Evolutionary conservation across 2,329 filamentous ascomycete species (phyloP).

Genomic region (Aspergillus spinulosporus): DNA sequence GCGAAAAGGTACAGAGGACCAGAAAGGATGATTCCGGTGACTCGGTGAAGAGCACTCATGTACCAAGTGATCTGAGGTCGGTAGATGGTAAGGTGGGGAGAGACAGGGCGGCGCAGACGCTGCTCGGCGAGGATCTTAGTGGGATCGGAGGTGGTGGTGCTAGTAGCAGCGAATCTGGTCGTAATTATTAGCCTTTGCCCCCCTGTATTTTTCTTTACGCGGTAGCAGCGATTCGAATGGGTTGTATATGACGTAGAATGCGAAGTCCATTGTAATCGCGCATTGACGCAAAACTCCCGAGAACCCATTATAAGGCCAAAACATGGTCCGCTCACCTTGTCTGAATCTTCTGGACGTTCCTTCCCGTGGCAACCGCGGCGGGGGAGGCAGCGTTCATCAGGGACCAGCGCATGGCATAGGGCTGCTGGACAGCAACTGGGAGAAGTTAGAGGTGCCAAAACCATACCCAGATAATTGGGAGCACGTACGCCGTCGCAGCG

Average conservation of each 20-base stretch:
- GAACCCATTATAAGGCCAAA: neutral
- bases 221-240: neutral
- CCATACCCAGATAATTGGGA: neutral
- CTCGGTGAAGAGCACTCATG: slow-evolving; percentile 72
- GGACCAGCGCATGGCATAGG: slow-evolving; percentile 44
- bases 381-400: slow-evolving; percentile 47
- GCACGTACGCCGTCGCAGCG: slow-evolving; percentile 50
- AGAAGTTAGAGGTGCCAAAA: slow-evolving; percentile 27
- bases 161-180: slow-evolving; percentile 34
- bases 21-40: slow-evolving; percentile 74
- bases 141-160: slow-evolving; percentile 35
- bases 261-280: neutral
- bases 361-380: slow-evolving; percentile 45
- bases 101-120: slow-evolving; percentile 76
- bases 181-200: slow-evolving; percentile 11
- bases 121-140: slow-evolving; percentile 71
- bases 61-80: slow-evolving; percentile 83
- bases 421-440: slow-evolving; percentile 48
- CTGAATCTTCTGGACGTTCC: slow-evolving; percentile 36
- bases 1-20: slow-evolving; percentile 78
- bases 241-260: slow-evolving; percentile 31
- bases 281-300: neutral
- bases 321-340: slow-evolving; percentile 40
- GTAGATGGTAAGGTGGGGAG: slow-evolving; percentile 86
- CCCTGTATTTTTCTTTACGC: neutral